Evolutionary conservation across 371 early-diverging fungal genomes (phyloP).

Genomic region (Smittium mucronatum): DNA sequence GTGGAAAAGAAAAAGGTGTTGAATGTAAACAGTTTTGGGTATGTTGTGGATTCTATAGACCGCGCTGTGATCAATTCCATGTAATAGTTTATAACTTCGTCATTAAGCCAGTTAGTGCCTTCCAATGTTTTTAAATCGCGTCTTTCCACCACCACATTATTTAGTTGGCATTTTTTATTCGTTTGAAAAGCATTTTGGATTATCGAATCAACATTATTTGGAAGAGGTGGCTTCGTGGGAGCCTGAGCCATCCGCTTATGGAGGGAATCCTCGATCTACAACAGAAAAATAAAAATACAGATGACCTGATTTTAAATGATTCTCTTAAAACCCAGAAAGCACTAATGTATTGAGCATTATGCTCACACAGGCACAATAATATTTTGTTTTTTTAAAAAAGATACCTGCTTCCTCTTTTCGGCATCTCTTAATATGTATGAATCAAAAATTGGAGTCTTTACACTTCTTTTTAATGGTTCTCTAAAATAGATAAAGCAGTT

Average conservation of each 20-base stretch:
- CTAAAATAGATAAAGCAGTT: too few relatives aligned
- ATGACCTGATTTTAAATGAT: too few relatives aligned
- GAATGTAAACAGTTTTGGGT: constrained; percentile 62
- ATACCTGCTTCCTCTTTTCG: constrained; percentile 1
- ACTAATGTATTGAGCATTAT: too few relatives aligned
- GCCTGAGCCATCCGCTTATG: constrained; percentile 8
- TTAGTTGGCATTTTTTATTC: constrained; percentile 1
- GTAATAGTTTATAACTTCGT: constrained; percentile 87
- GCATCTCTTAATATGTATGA: background rate
- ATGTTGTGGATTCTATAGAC: constrained; percentile 25
- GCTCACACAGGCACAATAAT: too few relatives aligned
- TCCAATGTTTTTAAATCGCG: constrained; percentile 54
- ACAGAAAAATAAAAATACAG: background rate
- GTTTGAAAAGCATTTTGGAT: background rate
- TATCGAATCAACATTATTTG: background rate
- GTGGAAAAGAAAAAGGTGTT: constrained; percentile 79
- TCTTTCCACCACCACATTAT: constrained; percentile 5
- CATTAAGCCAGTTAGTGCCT: constrained; percentile 80
- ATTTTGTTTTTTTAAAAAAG: too few relatives aligned
- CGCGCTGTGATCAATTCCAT: constrained; percentile 60
- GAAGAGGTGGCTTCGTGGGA: background rate
- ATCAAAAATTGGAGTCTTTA: constrained; percentile 6
- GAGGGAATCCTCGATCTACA: background rate
- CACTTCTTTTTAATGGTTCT: constrained; percentile 1
- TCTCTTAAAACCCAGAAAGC: too few relatives aligned